Percentiles rank a stretch among this genome's conserved stretches.
phyloP scores from a whole-genome alignment of 2,329 filamentous ascomycete genomes.

The Fusarium lyarnte region DNA sequence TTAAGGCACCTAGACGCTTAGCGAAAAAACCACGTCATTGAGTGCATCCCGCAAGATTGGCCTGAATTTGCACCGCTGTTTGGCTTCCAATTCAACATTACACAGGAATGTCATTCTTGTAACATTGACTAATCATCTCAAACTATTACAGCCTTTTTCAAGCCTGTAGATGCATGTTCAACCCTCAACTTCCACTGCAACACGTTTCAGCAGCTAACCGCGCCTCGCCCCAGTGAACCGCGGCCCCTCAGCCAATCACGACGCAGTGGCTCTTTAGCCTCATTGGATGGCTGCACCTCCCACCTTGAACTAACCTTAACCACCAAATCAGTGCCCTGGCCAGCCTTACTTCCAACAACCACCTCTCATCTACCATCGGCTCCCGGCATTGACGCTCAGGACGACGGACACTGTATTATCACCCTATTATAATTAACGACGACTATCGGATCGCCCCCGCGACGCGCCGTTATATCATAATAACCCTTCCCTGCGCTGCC shows the following conservation, averaged over 20 bases:
- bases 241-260: slow-evolving; percentile 36
- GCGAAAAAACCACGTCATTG: slow-evolving; percentile 24
- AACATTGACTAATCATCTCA: background rate
- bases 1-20: slow-evolving; percentile 15
- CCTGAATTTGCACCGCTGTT: background rate
- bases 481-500: slow-evolving; percentile 19
- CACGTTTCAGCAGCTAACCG: slow-evolving; percentile 36
- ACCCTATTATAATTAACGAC: slow-evolving; percentile 20
- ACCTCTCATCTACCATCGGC: slow-evolving; percentile 29
- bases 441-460: slow-evolving; percentile 16
- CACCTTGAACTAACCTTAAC: slow-evolving; percentile 32
- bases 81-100: background rate
- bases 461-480: slow-evolving; percentile 22
- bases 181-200: slow-evolving; percentile 4
- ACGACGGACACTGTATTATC: slow-evolving; percentile 17
- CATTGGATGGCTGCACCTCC: slow-evolving; percentile 34
- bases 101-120: background rate
- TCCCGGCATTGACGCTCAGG: slow-evolving; percentile 35
- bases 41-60: slow-evolving; percentile 13
- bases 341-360: slow-evolving; percentile 33
- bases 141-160: background rate
- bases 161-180: background rate
- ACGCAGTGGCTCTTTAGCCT: slow-evolving; percentile 35
- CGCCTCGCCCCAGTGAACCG: slow-evolving; percentile 28
- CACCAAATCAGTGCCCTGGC: slow-evolving; percentile 28